Base-by-base conservation (phyloP, 2,329 filamentous ascomycete species). In the Phialemoniopsis sp. region DNA sequence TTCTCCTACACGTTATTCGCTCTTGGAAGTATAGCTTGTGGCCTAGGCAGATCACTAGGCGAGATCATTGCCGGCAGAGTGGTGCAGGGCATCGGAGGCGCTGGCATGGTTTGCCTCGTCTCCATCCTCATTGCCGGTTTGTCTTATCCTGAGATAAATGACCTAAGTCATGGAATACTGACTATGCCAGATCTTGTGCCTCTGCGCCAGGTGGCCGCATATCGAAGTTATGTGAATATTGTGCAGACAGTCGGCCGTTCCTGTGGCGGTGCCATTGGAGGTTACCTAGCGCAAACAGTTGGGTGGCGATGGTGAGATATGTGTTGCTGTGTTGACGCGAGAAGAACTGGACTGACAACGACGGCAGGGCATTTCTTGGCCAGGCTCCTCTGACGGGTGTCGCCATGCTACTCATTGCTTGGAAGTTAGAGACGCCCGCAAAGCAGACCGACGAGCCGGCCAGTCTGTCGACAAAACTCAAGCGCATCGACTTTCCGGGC, bases 191-290 rank as follows among this genome's bases (percentile, higher is more conserved):
- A n/a, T n/a, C n/a, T n/a, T n/a, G n/a, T n/a, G n/a, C n/a, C n/a
- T n/a, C n/a, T n/a, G n/a, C n/a, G n/a, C n/a, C n/a, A n/a, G n/a
- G n/a, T n/a, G n/a, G n/a, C n/a, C n/a, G n/a, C n/a, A n/a, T 86
- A 79, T 77, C 81, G 85, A 53, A 81, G 81, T 21, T 60, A 60
- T 42, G 66, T 85, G 50, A 86, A 85, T 53, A 72, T 85, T 44
- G 69, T 85, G 30, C 34, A 39, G 15, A 39, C 41, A 13, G n/a
- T 43, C 1, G 41, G 41, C 7, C 32, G 37, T 14, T 36, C 37
- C n/a, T 34, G 33, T 10, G 41, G 41, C 8, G 41, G 31, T 26
- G 37, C 41, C 3, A 29, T 43, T 2, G 41, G 41, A 8, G 41
- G 41, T 12, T 37, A 29, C 30, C 29, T 39, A 1, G 34, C 37